Conservation (phyloP, 768 basidiomycete genomes). For the Boletus bicolor region DNA sequence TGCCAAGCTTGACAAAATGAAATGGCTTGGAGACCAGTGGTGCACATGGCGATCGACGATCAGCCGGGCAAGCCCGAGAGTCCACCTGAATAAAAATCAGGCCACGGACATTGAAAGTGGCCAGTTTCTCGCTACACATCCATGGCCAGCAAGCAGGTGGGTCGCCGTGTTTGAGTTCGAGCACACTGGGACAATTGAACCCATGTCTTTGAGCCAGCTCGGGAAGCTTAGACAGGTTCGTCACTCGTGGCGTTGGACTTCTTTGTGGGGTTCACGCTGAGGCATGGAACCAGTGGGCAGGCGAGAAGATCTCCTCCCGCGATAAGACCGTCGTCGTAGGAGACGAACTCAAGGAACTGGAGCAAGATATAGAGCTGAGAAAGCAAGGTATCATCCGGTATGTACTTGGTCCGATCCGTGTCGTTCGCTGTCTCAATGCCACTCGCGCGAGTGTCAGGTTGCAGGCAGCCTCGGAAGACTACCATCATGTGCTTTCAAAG, state of each 20-base stretch:
- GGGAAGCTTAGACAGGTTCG: constrained; percentile 76
- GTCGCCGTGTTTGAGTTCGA: constrained; percentile 7
- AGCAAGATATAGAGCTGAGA: constrained; percentile 80
- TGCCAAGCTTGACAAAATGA: background rate
- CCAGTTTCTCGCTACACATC: constrained; percentile 1
- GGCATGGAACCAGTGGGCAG: constrained; percentile 65
- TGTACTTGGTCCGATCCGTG: constrained; percentile 25
- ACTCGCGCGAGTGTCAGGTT: constrained; percentile 43
- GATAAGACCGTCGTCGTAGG: constrained; percentile 74
- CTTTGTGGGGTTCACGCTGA: constrained; percentile 10
- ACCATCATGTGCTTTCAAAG: constrained; percentile 69
- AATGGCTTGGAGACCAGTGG: background rate
- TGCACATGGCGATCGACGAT: constrained; percentile 3
- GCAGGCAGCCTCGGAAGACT: constrained; percentile 66
- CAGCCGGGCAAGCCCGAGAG: constrained; percentile 13
- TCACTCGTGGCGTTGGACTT: constrained; percentile 2
- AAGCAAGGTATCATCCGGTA: constrained; percentile 72
- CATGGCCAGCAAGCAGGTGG: constrained; percentile 70
- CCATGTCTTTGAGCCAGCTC: constrained; percentile 42
- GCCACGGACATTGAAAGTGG: constrained; percentile 1
- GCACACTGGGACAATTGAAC: background rate
- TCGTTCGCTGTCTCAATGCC: constrained; percentile 2
- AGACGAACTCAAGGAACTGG: constrained; percentile 74
- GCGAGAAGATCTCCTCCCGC: constrained; percentile 80
- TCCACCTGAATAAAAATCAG: constrained; percentile 18